A percentile compares a stretch with the other conserved stretches of the same genome.
Conservation (phyloP, 2,329 filamentous ascomycete genomes). For the Beauveria asiatica region DNA sequence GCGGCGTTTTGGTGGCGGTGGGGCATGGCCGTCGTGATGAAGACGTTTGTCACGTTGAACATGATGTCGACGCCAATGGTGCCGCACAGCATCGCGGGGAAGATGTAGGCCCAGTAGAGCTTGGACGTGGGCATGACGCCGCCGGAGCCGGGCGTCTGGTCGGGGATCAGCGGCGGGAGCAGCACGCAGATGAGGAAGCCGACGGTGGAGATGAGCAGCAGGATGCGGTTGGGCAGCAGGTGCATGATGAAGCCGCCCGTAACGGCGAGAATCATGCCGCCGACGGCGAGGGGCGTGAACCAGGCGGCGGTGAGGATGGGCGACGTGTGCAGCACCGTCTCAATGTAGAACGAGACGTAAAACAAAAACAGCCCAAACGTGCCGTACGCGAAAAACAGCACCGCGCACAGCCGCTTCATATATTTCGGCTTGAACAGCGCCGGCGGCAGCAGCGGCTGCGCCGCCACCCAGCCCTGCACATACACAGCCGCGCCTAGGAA, state of each 20-base stretch:
- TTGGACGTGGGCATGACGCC: constrained; percentile 17
- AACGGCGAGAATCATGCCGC: constrained; percentile 57
- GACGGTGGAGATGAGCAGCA: constrained; percentile 53
- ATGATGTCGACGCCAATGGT: constrained; percentile 69
- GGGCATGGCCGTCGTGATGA: constrained; percentile 65
- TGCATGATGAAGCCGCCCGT: constrained; percentile 60
- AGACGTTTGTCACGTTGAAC: constrained; percentile 68
- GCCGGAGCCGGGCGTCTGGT: constrained; percentile 26
- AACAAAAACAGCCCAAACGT: constrained; percentile 60
- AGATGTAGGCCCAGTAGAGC: constrained; percentile 64
- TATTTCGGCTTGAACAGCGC: constrained; percentile 62
- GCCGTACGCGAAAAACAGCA: constrained; percentile 60
- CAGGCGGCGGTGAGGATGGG: constrained; percentile 59
- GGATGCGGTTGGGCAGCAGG: constrained; percentile 50
- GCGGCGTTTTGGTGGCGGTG: constrained; percentile 60
- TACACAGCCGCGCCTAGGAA: constrained; percentile 55
- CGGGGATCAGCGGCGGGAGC: constrained; percentile 56
- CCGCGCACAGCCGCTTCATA: constrained; percentile 54
- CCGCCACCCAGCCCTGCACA: constrained; percentile 62
- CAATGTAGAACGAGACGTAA: constrained; percentile 61
- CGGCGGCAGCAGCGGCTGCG: constrained; percentile 58
- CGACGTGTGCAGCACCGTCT: constrained; percentile 47
- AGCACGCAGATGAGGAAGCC: constrained; percentile 51
- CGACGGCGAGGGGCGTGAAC: constrained; percentile 59
- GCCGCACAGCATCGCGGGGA: constrained; percentile 59